Evolutionary conservation across 768 basidiomycete genomes (phyloP), one percentile per base, ranked within the genome.

Genomic region (Pisolithus sp.): DNA sequence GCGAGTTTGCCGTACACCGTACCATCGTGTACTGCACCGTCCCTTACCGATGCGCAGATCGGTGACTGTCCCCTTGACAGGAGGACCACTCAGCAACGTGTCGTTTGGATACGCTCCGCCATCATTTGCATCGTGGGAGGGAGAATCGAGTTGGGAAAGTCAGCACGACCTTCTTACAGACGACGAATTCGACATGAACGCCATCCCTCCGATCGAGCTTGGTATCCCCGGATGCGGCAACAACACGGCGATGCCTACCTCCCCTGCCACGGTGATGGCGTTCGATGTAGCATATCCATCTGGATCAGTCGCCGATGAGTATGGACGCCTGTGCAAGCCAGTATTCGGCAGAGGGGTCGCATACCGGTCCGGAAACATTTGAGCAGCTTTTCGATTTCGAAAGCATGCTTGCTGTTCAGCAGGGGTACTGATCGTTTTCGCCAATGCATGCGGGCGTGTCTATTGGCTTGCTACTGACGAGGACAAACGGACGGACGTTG

Each of bases 121-220:
- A 1, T 72, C 65, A 53, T 45, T 45, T 17, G 24, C 26, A n/a
- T 57, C 66, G 46, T 74, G 71, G 68, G 64, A 63, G 3, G 50
- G 62, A 5, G 56, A 60, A 28, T 49, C 61, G 26, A 52, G 68
- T 49, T 73, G 73, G 72, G 64, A 62, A 7, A 61, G 60, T 63
- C 53, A 73, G 59, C 21, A 56, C 57, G 64, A 68, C 46, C 57
- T 71, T 50, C 68, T 86, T 42, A 69, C 69, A 37, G 76, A 73
- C 50, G 81, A 83, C 63, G 85, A 86, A 67, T 87, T 86, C 62
- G 84, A 86, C 60, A 65, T 87, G 56, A 68, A 60, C 57, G 69
- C 81, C 21, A 87, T 87, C 56, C 84, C 83, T 2, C 78, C 83
- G 0, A 76, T 85, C 63, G 77, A 84, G 55, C 70, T 85, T 49